Evolutionary conservation across 805 yeast species (phyloP), one percentile per base, ranked within the genome.

Genomic region (Isabelozyma rhagii): DNA sequence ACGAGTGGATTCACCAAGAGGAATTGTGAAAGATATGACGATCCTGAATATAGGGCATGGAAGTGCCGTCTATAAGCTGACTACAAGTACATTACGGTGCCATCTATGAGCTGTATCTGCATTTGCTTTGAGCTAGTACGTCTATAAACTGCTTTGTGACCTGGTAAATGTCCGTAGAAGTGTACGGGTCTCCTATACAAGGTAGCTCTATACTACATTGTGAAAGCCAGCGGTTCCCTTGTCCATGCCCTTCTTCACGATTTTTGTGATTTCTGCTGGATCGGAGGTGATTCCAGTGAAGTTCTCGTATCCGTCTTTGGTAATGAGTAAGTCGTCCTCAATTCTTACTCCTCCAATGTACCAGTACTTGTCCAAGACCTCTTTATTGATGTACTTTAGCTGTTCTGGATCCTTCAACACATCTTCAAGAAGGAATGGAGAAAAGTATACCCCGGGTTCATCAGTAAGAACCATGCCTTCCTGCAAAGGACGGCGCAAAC

Each of bases 331-430:
- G 62, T 93, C 97, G 64, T 93, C 99, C 68, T 93, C 99, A 50
- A 93, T 90, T 67, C 99, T 82, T 5, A 93, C 97, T 43, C 99
- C 99, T n/a, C 99, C 99, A 49, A 94, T 82, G 56, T 85, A 81
- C 85, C 87, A 81, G 68, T 91, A 93, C 60, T 81, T 84, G 49
- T 88, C 83, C 53, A 93, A 73, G 6, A 87, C 83, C 0, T 80
- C 83, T 54, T 68, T 64, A 59, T 90, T 77, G 50, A 93, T 84
- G 66, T 71, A 87, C 58, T 81, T 81, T 36, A 68, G 54, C 57
- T 81, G 80, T 3, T 63, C 60, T 38, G 78, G 78, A 44, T 66
- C 65, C 43, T 79, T 72, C 57, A 87, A 68, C 8, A 81, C 80
- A 31, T 85, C 83, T 46, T 85, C 82, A 44, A 94, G 72, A 61